phyloP scores from a whole-genome alignment of 192 early-diverging fungal species.

The Phycomyces nitens region DNA sequence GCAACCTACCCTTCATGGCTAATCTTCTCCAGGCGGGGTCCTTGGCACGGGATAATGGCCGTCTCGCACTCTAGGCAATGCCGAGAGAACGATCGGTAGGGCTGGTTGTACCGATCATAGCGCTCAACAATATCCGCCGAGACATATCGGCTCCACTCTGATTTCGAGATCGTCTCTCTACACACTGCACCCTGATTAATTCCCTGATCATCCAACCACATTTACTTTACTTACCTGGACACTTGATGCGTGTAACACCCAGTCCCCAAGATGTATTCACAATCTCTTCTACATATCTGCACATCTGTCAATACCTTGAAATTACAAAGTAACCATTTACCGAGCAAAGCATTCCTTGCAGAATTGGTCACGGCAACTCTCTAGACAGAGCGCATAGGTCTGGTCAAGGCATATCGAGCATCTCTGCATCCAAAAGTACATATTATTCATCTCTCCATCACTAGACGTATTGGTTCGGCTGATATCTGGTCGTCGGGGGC shows the following conservation, averaged over 20 bases:
- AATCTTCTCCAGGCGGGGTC: too few species aligned
- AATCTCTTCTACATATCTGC: conserved; percentile 50
- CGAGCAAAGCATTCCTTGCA: conserved; percentile 37
- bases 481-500: neutral
- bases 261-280: conserved; percentile 57
- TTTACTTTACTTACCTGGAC: conserved; percentile 37
- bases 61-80: conserved; percentile 46
- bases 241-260: conserved; percentile 50
- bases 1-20: too few species aligned
- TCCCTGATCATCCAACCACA: neutral
- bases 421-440: conserved; percentile 36
- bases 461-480: conserved; percentile 9
- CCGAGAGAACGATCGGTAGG: conserved; percentile 50
- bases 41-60: conserved; percentile 34
- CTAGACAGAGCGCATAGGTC: conserved; percentile 29
- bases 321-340: conserved; percentile 3
- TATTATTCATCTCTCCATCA: conserved; percentile 26
- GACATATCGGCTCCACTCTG: conserved; percentile 59
- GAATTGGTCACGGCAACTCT: conserved; percentile 36
- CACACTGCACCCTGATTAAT: conserved; percentile 33
- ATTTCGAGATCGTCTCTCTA: conserved; percentile 42
- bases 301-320: neutral
- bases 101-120: conserved; percentile 53
- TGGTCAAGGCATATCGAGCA: conserved; percentile 37
- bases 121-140: conserved; percentile 38